Evolutionary conservation across 1,139 yeast genomes (phyloP), one percentile per base, ranked within the genome.

Genomic region (Debaryomycetaceae sp.): DNA sequence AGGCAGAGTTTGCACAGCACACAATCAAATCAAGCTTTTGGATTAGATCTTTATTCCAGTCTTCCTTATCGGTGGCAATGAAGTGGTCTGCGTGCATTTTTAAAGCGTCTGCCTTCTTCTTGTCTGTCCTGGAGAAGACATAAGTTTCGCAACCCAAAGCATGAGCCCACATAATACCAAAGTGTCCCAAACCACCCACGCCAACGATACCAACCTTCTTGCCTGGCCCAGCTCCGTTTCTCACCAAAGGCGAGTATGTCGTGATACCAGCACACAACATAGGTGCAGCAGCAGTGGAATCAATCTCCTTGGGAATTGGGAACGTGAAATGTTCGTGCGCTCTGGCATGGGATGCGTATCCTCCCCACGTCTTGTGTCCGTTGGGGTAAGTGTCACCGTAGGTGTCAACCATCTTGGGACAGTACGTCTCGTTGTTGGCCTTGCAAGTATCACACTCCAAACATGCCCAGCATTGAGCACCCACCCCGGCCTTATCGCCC

Each of bases 171-270:
- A 75, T 73, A 48, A 80, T 66, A 35, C 81, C 83, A 75, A 79
- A 72, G 62, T 79, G 83, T 36, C 85, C 85, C 50, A 80, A 65
- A 39, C 84, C 84, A 52, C 85, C 85, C 49, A 80, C 68, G 49
- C 85, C 84, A 48, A 78, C 66, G 51, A 80, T 65, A 46, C 80
- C 84, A 42, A 80, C 81, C 41, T 65, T 69, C 43, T 63, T 63
- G 40, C 75, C 71, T 45, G 75, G 72, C 8, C 67, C 59, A 27
- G 52, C 50, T 13, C 43, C 36, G 49, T 69, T 70, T 56, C 80
- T 64, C 42, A 70, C 66, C 51, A 78, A 65, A 40, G 82, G 82
- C 5, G 81, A 74, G 59, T 64, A 78, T 14, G 73, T 78, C 5
- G 82, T 77, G 50, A 75, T 59, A 23, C 81, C 81, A 51, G 78